A percentile compares a stretch with the other conserved stretches of the same genome.
Conservation (phyloP, 2,329 filamentous ascomycete genomes). For the Phaeoacremonium minimum region DNA sequence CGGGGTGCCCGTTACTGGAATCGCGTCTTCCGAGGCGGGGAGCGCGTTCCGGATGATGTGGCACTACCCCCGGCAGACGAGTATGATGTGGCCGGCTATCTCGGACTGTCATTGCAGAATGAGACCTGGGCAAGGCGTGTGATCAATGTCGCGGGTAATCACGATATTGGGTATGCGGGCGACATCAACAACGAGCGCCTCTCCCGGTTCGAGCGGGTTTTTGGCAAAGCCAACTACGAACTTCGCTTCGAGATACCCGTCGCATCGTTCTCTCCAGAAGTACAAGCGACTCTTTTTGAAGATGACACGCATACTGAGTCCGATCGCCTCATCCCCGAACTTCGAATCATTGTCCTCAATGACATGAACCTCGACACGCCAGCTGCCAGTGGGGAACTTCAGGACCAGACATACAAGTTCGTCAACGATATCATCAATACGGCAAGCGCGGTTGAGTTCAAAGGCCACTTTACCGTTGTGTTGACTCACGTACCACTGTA, state of each 20-base stretch:
- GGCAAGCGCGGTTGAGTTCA: constrained; percentile 54
- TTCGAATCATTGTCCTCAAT: constrained; percentile 84
- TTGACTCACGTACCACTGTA: constrained; percentile 90
- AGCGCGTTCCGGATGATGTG: constrained; percentile 56
- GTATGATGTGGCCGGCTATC: constrained; percentile 44
- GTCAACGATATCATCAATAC: constrained; percentile 64
- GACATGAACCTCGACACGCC: constrained; percentile 91
- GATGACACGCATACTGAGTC: constrained; percentile 38
- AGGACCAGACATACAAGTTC: constrained; percentile 74
- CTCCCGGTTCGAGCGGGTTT: constrained; percentile 75
- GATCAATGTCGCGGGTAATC: constrained; percentile 90
- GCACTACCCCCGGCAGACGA: constrained; percentile 42
- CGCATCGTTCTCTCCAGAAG: constrained; percentile 24
- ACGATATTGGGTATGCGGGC: constrained; percentile 94
- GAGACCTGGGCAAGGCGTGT: constrained; percentile 69
- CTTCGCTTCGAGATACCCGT: constrained; percentile 64
- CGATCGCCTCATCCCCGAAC: constrained; percentile 53
- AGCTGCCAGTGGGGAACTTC: constrained; percentile 60
- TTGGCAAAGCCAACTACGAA: constrained; percentile 89
- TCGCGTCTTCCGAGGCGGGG: constrained; percentile 66
- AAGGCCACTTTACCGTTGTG: constrained; percentile 72
- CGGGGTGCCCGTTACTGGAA: constrained; percentile 76
- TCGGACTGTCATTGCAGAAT: constrained; percentile 38
- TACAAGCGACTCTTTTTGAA: constrained; percentile 36
- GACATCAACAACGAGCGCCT: constrained; percentile 77